These are phyloP conservation scores for Hygrophila difformis DNA, from an alignment of 257 asterid genomes.

Conservation along the genomic window DNA sequence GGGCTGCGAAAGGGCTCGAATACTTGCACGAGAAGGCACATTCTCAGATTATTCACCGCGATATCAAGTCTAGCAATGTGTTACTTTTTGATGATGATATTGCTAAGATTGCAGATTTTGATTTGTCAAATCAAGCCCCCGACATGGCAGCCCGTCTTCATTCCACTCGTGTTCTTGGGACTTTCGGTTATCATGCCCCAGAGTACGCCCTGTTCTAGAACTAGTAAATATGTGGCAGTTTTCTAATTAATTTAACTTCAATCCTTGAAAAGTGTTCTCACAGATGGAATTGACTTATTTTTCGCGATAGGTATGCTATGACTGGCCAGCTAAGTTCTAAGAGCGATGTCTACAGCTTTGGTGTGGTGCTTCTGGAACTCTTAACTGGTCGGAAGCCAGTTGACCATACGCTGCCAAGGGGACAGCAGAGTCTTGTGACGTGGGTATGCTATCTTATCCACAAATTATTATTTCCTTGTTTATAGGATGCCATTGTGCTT, in stretches of 20 bases:
- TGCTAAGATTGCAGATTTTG: conserved; percentile 76
- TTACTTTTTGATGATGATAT: conserved; percentile 58
- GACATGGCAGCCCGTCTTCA: conserved; percentile 81
- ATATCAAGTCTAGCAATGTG: conserved; percentile 76
- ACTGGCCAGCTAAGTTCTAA: conserved; percentile 72
- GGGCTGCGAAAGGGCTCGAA: conserved; percentile 74
- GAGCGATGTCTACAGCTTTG: conserved; percentile 74
- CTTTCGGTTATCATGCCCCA: conserved; percentile 83
- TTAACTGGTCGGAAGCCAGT: conserved; percentile 76
- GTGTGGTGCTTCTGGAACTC: conserved; percentile 79
- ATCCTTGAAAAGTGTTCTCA: background rate
- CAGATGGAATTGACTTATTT: conserved; percentile 6
- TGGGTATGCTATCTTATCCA: conserved; percentile 50
- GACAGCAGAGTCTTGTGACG: conserved; percentile 76
- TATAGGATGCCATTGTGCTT: background rate
- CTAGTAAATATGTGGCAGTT: background rate
- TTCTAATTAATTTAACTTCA: background rate
- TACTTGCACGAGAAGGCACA: conserved; percentile 72
- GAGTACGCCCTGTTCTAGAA: conserved; percentile 34
- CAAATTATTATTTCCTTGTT: conserved; percentile 2
- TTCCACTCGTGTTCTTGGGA: conserved; percentile 81
- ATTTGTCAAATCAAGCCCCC: conserved; percentile 75
- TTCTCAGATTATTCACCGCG: conserved; percentile 68
- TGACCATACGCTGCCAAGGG: conserved; percentile 68
- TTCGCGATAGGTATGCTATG: conserved; percentile 56